Percentiles rank a stretch among this genome's conserved stretches.
phyloP scores from a whole-genome alignment of 495 filamentous ascomycete species.

The Penicillium cataractarum region DNA sequence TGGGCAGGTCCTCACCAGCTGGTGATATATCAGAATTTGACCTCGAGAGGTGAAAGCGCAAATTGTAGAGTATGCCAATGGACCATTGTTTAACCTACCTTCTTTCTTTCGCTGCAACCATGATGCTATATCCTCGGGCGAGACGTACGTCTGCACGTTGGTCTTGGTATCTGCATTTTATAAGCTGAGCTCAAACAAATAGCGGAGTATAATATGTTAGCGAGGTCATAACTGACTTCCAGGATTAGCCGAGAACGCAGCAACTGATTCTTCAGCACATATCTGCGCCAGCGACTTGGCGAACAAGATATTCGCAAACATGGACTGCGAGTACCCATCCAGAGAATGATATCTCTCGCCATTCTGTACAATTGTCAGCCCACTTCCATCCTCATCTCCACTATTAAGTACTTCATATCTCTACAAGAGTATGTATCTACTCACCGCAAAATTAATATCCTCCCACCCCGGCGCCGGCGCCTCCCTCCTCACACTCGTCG shows the following conservation, averaged over 20 bases:
- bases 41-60: not conserved
- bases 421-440: too few relatives aligned
- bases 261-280: slow-evolving; percentile 14
- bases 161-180: slow-evolving; percentile 24
- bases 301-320: slow-evolving; percentile 34
- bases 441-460: slow-evolving; percentile 27
- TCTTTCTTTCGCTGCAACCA: slow-evolving; percentile 31
- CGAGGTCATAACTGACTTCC: slow-evolving; percentile 25
- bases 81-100: slow-evolving; percentile 13
- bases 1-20: slow-evolving; percentile 27
- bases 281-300: slow-evolving; percentile 24
- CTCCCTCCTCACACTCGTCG: slow-evolving; percentile 27
- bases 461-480: slow-evolving; percentile 24
- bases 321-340: slow-evolving; percentile 32
- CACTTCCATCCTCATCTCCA: not conserved
- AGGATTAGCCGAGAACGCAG: slow-evolving; percentile 29
- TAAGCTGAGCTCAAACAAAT: not conserved
- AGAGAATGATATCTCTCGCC: slow-evolving; percentile 28
- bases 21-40: not conserved
- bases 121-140: slow-evolving; percentile 23
- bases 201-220: not conserved
- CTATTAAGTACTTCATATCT: not conserved
- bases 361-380: slow-evolving; percentile 16
- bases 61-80: too few relatives aligned
- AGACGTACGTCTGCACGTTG: slow-evolving; percentile 23